Evolutionary conservation across 352 stramenopile species (phyloP).

Genomic region (Phytophthora chlamydospora): DNA sequence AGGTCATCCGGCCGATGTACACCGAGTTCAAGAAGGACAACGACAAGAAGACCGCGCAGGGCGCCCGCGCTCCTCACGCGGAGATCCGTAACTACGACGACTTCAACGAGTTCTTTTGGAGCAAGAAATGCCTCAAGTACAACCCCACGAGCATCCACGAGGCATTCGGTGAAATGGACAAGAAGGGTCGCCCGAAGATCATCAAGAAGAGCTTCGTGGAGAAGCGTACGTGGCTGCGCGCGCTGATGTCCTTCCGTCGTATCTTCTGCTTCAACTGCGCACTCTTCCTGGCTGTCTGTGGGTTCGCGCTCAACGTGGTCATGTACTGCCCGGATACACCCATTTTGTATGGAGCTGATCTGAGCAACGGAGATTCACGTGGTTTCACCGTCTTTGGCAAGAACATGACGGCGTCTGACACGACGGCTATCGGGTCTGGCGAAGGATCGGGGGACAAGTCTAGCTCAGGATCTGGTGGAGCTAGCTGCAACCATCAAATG

Average conservation of each 20-base stretch:
- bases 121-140: slow-evolving; percentile 86
- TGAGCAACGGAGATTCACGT: slow-evolving; percentile 46
- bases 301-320: slow-evolving; percentile 77
- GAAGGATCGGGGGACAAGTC: slow-evolving; percentile 33
- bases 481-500: slow-evolving; percentile 65
- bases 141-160: slow-evolving; percentile 68
- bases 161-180: slow-evolving; percentile 77
- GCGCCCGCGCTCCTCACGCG: slow-evolving; percentile 65
- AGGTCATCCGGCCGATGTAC: slow-evolving; percentile 88
- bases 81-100: slow-evolving; percentile 91
- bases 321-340: slow-evolving; percentile 80
- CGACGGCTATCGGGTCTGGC: slow-evolving; percentile 34
- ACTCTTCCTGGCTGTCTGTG: slow-evolving; percentile 68
- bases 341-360: slow-evolving; percentile 74
- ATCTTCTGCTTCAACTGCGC: slow-evolving; percentile 87
- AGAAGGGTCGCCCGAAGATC: slow-evolving; percentile 80
- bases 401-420: slow-evolving; percentile 56
- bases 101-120: slow-evolving; percentile 92
- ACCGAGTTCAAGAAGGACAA: slow-evolving; percentile 85
- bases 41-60: slow-evolving; percentile 88
- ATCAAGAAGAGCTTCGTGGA: slow-evolving; percentile 89
- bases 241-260: slow-evolving; percentile 77
- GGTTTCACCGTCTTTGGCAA: slow-evolving; percentile 73
- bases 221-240: slow-evolving; percentile 79
- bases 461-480: slow-evolving; percentile 31